phyloP scores from a whole-genome alignment of 306 rosid genomes.

The Citrullus mucosospermus region DNA sequence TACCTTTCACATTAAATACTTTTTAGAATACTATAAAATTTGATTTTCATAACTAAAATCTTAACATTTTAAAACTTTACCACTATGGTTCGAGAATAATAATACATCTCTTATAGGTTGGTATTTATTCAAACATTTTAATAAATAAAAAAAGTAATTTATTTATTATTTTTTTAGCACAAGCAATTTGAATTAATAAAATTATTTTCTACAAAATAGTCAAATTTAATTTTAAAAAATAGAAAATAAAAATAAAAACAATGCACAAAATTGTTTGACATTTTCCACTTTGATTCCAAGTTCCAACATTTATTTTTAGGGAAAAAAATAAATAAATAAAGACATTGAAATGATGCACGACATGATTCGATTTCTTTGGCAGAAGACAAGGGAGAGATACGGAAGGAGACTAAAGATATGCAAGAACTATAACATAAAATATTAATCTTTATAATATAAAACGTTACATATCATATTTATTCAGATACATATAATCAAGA shows the following conservation, averaged over 20 bases:
- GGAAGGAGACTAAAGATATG: background rate
- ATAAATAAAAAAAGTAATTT: too few relatives aligned
- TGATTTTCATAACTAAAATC: too few relatives aligned
- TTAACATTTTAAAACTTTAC: too few relatives aligned
- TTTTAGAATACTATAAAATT: too few relatives aligned
- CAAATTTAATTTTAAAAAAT: background rate
- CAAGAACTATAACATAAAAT: background rate
- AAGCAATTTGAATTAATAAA: too few relatives aligned
- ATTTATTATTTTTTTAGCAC: too few relatives aligned
- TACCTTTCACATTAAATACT: too few relatives aligned
- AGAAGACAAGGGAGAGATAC: background rate
- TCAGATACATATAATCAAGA: background rate
- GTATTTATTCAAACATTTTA: too few relatives aligned
- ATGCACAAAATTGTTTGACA: background rate
- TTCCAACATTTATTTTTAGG: background rate
- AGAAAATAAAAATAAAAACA: background rate
- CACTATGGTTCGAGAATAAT: too few relatives aligned
- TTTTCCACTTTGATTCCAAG: background rate
- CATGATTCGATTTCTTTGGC: slow-evolving; percentile 6
- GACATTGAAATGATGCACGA: background rate
- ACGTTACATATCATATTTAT: background rate
- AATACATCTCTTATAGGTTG: too few relatives aligned
- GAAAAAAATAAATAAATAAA: background rate
- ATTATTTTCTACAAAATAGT: background rate
- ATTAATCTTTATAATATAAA: background rate